These are phyloP conservation scores for Kodamaea hsintzibuensis DNA, from an alignment of 805 yeast species.

Conservation along the genomic window DNA sequence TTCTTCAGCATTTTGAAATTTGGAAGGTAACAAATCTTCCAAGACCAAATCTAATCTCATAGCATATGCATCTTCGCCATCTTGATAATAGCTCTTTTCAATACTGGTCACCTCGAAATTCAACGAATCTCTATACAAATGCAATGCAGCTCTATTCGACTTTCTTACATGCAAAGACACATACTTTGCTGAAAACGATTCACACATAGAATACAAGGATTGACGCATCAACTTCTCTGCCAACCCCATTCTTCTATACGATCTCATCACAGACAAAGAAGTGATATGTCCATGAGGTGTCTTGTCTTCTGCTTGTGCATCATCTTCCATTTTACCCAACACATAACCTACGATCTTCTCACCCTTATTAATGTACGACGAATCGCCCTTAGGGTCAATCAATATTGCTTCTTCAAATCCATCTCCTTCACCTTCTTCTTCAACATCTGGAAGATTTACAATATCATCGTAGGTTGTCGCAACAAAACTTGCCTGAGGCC, in stretches of 20 bases:
- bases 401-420: conserved; percentile 16
- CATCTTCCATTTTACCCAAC: conserved; percentile 95
- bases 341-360: conserved; percentile 96
- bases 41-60: conserved; percentile 74
- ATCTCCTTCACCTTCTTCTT: conserved; percentile 28
- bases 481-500: conserved; percentile 98
- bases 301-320: conserved; percentile 71
- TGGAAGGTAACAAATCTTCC: conserved; percentile 62
- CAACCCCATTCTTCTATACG: conserved; percentile 91
- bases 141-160: conserved; percentile 91
- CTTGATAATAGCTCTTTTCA: conserved; percentile 90
- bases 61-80: conserved; percentile 96
- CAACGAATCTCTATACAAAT: conserved; percentile 83
- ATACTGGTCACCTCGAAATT: conserved; percentile 78
- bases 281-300: conserved; percentile 94
- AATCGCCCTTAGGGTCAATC: conserved; percentile 53
- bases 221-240: conserved; percentile 92
- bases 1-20: conserved; percentile 48
- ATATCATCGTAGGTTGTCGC: conserved; percentile 72
- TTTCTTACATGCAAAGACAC: conserved; percentile 93
- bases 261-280: conserved; percentile 90
- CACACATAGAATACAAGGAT: conserved; percentile 75
- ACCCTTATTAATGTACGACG: conserved; percentile 62
- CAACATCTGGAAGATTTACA: conserved; percentile 16
- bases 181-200: conserved; percentile 75